Evolutionary conservation across 805 yeast species (phyloP).

Genomic region (Schwanniomyces pseudopolymorphus): DNA sequence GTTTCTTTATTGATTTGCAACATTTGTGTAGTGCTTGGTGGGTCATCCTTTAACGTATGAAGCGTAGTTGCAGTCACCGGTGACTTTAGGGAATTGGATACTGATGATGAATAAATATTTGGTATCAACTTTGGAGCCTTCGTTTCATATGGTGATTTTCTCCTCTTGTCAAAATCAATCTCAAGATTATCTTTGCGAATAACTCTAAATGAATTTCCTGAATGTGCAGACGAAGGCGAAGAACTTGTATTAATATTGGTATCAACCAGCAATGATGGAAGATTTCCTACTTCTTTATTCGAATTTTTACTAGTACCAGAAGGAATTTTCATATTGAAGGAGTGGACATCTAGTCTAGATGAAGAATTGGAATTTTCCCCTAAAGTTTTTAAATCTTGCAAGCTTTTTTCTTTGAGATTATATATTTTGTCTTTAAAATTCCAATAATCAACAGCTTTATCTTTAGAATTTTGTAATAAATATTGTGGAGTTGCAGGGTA

Average conservation of each 20-base stretch:
- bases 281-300: slow-evolving; percentile 4
- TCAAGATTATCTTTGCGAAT: slow-evolving; percentile 66
- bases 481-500: slow-evolving; percentile 74
- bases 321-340: slow-evolving; percentile 17
- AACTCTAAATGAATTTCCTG: slow-evolving; percentile 57
- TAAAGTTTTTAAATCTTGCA: slow-evolving; percentile 2
- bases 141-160: slow-evolving; percentile 69
- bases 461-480: slow-evolving; percentile 46
- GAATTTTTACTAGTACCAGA: slow-evolving; percentile 8
- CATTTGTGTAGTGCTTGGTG: background rate
- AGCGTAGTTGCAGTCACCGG: slow-evolving; percentile 39
- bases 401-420: slow-evolving; percentile 14
- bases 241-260: slow-evolving; percentile 8
- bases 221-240: slow-evolving; percentile 4
- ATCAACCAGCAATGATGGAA: slow-evolving; percentile 16
- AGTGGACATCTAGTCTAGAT: background rate
- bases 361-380: background rate
- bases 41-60: slow-evolving; percentile 23
- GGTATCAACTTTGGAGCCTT: slow-evolving; percentile 42
- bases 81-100: slow-evolving; percentile 24
- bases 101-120: slow-evolving; percentile 34
- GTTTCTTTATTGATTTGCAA: slow-evolving; percentile 5
- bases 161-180: slow-evolving; percentile 76
- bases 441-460: slow-evolving; percentile 50
- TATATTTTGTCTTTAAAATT: slow-evolving; percentile 45